Evolutionary conservation across 768 basidiomycete species (phyloP).

Genomic region (Dioszegia crocea): DNA sequence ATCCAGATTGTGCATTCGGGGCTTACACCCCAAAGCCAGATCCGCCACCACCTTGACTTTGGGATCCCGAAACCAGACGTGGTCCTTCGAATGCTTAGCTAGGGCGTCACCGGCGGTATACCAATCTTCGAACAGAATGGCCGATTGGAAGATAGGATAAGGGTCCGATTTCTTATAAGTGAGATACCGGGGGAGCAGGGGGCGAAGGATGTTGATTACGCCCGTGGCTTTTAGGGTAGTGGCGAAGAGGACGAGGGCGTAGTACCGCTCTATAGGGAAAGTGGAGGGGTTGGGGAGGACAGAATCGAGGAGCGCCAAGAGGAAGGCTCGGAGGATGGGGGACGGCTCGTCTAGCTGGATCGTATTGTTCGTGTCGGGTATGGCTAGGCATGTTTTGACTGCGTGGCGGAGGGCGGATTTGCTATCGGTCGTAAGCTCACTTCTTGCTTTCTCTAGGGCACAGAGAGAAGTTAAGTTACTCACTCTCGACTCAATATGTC

Average conservation of each 20-base stretch:
- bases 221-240: not conserved
- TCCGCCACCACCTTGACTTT: not conserved
- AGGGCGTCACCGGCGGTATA: not conserved
- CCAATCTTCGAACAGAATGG: constrained; percentile 1
- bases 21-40: constrained; percentile 5
- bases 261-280: not conserved
- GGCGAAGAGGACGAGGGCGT: not conserved
- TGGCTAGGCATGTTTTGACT: not conserved
- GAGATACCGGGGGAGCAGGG: not conserved
- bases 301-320: not conserved
- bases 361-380: constrained; percentile 1
- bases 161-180: constrained; percentile 2
- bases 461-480: not conserved
- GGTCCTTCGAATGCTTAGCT: not conserved
- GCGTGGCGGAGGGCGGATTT: not conserved
- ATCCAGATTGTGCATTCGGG: not conserved
- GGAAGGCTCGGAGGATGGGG: constrained; percentile 1
- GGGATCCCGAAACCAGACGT: not conserved
- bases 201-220: not conserved
- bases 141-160: not conserved
- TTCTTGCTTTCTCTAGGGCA: no score
- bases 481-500: not conserved
- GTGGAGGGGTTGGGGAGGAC: not conserved
- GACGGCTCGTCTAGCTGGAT: constrained; percentile 4
- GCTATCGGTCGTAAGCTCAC: not conserved